Evolutionary conservation across 257 asterid genomes (phyloP), one percentile per base, ranked within the genome.

Genomic region (Plantago elongata): DNA sequence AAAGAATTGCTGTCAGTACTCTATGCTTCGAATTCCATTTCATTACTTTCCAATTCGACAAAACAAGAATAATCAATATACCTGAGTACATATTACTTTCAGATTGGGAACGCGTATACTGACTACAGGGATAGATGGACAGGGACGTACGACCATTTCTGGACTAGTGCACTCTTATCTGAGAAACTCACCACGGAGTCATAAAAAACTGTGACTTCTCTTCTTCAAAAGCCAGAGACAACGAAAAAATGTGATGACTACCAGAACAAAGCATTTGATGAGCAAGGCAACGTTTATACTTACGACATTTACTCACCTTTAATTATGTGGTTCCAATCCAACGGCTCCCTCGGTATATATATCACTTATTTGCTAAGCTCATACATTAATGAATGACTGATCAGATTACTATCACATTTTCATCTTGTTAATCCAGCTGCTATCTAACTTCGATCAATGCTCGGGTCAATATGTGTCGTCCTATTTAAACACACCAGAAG

Each of bases 151-250:
- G 92, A 88, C 37, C 78, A 73, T 65, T 27, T 60, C 13, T 88
- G 96, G 96, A 63, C 84, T 0, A 73, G 73, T 9, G 86, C 91
- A 3, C 70, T 88, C 10, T 79, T 80, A 13, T 86, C 96, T 1
- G 95, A 89, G 89, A 89, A 74, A 70, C 81, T 3, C 84, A 83
- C 63, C 8, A 61, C 0, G 85, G 74, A 10, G 73, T 88, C 18
- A 0, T 78, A 5, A 10, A 54, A 0, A 66, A 75, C 54, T 85
- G 92, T 57, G 79, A 82, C 52, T 82, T 82, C 57, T 70, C 82
- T 57, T 70, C 82, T 3, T 66, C 84, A 0, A 17, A 11, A 1
- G 64, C 16, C 1, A 0, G 69, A 3, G 40, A 6, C 0, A 3
- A 91, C 13, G 47, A 61, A 0, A 0, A 56, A n/a, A n/a, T 85